Base-by-base conservation (phyloP, 768 basidiomycete genomes). In the Boletus fagicola region DNA sequence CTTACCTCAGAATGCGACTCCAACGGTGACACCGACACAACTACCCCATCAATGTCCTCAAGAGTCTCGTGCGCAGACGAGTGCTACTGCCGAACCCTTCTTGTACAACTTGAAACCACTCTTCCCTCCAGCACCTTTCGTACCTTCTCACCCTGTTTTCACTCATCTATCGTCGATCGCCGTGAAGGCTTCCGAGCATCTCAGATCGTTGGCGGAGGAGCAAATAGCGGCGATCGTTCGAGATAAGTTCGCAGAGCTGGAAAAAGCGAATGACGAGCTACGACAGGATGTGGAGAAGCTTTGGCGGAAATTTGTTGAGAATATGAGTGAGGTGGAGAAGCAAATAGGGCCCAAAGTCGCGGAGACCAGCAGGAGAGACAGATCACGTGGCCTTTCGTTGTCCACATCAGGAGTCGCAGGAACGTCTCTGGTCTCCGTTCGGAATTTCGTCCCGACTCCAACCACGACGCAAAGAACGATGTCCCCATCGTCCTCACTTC, bases 101-200 rank as follows among this genome's bases (percentile, higher is more conserved):
- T 74, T 92, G 44, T 79, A 83, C 39, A 71, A 77, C 55, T 62
- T 88, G 60, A 78, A 79, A 39, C 79, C 86, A 6, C 72, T 92
- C 39, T 87, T 90, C 68, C 83, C 84, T 28, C 89, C 89, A 18
- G 83, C 86, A 22, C 90, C 90, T 18, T 92, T 88, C 71, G 82
- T 86, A 0, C 86, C 90, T 8, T 83, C 86, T 18, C 87, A 92
- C 62, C 83, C 84, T 8, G 81, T 84, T 42, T 92, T 92, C 65
- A 59, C 76, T 43, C 84, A 88, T 68, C 76, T 92, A 33, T 78
- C 85, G 16, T 75, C 79, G 24, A 65, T 84, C 49, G 90, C 90
- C 15, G 67, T 74, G 26, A 70, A 77, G 35, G 74, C 80, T 62
- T 88, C 88, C 0, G 74, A 83, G 40, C 75, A 72, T 51, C 68